Evolutionary conservation across 139 green algal genomes (phyloP), one percentile per base, ranked within the genome.

Genomic region (Chlamydomonas schloesseri): DNA sequence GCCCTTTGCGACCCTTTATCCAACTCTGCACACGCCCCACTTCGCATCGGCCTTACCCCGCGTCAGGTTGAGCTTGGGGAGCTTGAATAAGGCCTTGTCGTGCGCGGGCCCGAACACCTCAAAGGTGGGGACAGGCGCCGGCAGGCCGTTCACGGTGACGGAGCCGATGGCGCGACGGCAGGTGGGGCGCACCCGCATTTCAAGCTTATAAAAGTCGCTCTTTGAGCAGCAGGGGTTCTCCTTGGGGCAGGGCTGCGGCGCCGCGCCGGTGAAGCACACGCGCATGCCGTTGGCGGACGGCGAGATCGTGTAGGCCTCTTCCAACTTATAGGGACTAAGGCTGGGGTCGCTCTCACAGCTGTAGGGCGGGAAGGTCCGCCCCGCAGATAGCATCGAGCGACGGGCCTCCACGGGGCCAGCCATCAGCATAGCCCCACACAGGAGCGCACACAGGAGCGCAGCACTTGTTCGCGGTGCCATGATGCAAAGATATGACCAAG

Each of bases 161-260:
- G 79, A 85, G 47, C 79, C 65, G 31, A 85, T 85, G 68, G 79
- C 79, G n/a, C 50, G 65, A 20, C 67, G 65, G 79, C 79, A 85
- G 5, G n/a, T 69, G 64, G 79, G 67, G 2, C 79, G 79, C 47
- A 85, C 79, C 0, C 79, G 79, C 31, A 85, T n/a, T 50, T 76
- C 64, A 5, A 85, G 67, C 31, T 85, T 85, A 47, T 85, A 85
- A 6, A 85, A 85, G 33, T 85, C 79, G 47, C 67, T 33, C 31
- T 69, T 23, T 24, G 1, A 55, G 67, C 79, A 85, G 64, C 79
- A 85, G 33, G 65, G 47, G 47, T 85, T 36, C 23, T 14, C 28
- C 21, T 50, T 3, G 29, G 79, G 79, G 67, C 79, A 85, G 31
- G 28, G 79, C 42, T 85, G 79, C 29, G 57, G 33, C 0, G 79